Evolutionary conservation across 192 early-diverging fungal genomes (phyloP).

Genomic region (Entomortierella beljakovae): DNA sequence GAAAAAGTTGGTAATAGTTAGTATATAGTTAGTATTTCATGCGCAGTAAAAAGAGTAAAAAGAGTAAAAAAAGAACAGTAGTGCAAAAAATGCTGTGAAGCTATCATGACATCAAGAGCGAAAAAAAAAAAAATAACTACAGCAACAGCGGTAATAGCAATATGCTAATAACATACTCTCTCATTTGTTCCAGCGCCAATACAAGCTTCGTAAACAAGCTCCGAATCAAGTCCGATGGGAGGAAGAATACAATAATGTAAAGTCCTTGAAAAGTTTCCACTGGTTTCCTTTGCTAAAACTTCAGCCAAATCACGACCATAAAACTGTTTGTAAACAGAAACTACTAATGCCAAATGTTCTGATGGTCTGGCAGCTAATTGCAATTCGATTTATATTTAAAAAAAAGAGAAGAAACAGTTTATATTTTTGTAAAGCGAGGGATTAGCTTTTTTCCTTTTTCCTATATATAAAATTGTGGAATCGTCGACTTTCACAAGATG

Average conservation of each 20-base stretch:
- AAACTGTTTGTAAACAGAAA: slow-evolving; percentile 42
- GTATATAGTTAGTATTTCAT: background rate
- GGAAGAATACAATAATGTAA: slow-evolving; percentile 46
- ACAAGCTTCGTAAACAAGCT: slow-evolving; percentile 33
- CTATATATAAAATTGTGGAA: background rate
- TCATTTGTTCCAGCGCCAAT: slow-evolving; percentile 49
- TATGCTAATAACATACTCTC: slow-evolving; percentile 34
- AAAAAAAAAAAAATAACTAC: background rate
- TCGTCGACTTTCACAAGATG: background rate
- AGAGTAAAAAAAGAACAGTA: no score
- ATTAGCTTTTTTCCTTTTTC: background rate
- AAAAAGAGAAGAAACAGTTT: background rate
- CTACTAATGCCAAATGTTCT: slow-evolving; percentile 35
- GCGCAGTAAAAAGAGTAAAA: no score
- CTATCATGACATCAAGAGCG: background rate
- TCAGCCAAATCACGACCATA: slow-evolving; percentile 49
- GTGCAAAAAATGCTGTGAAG: background rate
- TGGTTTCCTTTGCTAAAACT: slow-evolving; percentile 45
- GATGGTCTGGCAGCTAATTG: slow-evolving; percentile 20
- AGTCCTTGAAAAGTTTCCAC: slow-evolving; percentile 32
- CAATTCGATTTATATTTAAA: no score
- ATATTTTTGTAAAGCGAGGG: no score
- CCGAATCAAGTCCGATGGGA: slow-evolving; percentile 36
- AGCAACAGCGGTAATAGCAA: background rate
- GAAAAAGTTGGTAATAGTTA: slow-evolving; percentile 3